A percentile compares a stretch with the other conserved stretches of the same genome.
Evolutionary conservation across 2,329 filamentous ascomycete species (phyloP).

Genomic region (Lachnellula suecica): DNA sequence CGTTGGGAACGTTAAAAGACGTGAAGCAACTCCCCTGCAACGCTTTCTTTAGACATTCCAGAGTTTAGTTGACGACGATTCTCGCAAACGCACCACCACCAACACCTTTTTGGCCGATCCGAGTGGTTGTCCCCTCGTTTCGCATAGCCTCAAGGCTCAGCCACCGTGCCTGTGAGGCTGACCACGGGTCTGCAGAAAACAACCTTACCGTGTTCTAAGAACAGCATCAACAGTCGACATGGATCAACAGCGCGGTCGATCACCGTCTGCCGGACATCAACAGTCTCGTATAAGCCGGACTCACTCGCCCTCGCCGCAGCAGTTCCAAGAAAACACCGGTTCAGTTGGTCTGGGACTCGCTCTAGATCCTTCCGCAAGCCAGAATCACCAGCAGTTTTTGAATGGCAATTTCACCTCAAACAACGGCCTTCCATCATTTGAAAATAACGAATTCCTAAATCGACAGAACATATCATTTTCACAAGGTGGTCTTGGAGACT

Average conservation of each 20-base stretch:
- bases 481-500: constrained; percentile 25
- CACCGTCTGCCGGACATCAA: constrained; percentile 58
- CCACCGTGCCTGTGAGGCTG: constrained; percentile 29
- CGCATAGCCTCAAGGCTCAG: constrained; percentile 32
- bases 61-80: constrained; percentile 1
- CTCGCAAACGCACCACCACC: not conserved
- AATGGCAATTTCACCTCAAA: constrained; percentile 40
- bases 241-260: constrained; percentile 61
- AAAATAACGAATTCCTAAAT: constrained; percentile 46
- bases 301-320: constrained; percentile 61
- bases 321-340: constrained; percentile 46
- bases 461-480: constrained; percentile 32
- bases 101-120: constrained; percentile 6
- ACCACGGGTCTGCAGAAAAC: constrained; percentile 16
- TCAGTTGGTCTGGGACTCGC: constrained; percentile 56
- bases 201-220: constrained; percentile 32
- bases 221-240: constrained; percentile 37
- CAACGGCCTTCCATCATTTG: constrained; percentile 24
- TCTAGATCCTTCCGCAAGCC: constrained; percentile 47
- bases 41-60: not conserved
- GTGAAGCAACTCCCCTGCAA: not conserved
- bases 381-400: constrained; percentile 44
- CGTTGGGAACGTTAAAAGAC: not conserved
- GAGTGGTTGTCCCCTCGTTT: constrained; percentile 22
- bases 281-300: constrained; percentile 65